Evolutionary conservation across 768 basidiomycete species (phyloP).

Genomic region (Lactifluus volemus): DNA sequence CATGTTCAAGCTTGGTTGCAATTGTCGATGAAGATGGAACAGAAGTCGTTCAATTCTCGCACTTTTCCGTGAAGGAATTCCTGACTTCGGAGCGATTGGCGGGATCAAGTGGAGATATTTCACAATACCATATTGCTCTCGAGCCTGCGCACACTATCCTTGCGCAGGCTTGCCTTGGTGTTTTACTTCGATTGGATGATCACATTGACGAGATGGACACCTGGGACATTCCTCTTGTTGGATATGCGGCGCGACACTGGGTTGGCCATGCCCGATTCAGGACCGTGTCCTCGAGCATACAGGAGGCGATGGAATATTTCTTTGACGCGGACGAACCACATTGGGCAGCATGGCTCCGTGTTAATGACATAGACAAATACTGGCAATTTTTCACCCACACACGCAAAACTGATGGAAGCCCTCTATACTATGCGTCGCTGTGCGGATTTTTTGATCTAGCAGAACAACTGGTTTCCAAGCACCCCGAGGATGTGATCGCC

Average conservation of each 20-base stretch:
- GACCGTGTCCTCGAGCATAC: neutral
- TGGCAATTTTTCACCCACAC: neutral
- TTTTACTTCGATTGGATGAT: neutral
- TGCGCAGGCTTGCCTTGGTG: neutral
- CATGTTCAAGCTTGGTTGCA: slow-evolving; percentile 2
- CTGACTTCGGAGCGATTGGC: neutral
- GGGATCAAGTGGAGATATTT: neutral
- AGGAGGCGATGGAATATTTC: neutral
- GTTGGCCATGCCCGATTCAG: neutral
- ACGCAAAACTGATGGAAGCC: neutral
- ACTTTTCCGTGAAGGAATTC: slow-evolving; percentile 6
- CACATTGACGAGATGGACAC: neutral
- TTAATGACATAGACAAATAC: neutral
- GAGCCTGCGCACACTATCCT: neutral
- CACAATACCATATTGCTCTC: neutral
- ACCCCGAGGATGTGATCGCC: neutral
- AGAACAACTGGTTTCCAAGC: neutral
- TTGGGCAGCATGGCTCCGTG: neutral
- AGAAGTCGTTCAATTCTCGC: slow-evolving; percentile 1
- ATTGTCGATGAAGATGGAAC: neutral
- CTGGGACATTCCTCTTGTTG: neutral
- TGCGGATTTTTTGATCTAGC: neutral
- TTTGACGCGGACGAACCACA: neutral
- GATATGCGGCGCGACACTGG: neutral
- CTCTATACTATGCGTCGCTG: neutral